Conservation (phyloP, 1,139 yeast species). For the Candida glucosophila region DNA sequence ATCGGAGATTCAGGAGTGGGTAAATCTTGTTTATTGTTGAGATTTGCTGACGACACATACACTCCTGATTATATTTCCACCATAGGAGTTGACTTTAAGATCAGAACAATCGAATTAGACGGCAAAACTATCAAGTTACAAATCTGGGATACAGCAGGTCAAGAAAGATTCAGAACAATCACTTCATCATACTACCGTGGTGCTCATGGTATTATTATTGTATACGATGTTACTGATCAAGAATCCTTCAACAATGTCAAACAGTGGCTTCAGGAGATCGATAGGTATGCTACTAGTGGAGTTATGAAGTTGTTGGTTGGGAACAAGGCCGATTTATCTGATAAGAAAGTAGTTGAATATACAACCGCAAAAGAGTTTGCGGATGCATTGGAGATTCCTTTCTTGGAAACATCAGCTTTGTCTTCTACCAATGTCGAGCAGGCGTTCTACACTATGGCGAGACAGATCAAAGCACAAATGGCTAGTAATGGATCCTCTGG, state of each 20-base stretch:
- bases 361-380: slow-evolving; percentile 97
- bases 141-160: slow-evolving; percentile 99
- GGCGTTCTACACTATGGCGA: slow-evolving; percentile 97
- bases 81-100: slow-evolving; percentile 96
- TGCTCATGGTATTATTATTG: slow-evolving; percentile 96
- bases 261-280: slow-evolving; percentile 98
- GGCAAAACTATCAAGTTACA: slow-evolving; percentile 96
- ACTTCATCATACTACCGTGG: slow-evolving; percentile 98
- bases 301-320: slow-evolving; percentile 95
- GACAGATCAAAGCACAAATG: slow-evolving; percentile 96
- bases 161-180: slow-evolving; percentile 95
- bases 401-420: slow-evolving; percentile 94
- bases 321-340: slow-evolving; percentile 90
- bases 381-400: slow-evolving; percentile 90
- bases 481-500: slow-evolving; percentile 52
- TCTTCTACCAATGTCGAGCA: slow-evolving; percentile 96
- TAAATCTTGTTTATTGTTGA: slow-evolving; percentile 84
- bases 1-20: slow-evolving; percentile 99
- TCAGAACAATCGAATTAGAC: slow-evolving; percentile 92
- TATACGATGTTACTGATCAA: slow-evolving; percentile 96
- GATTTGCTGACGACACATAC: slow-evolving; percentile 96
- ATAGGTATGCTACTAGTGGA: slow-evolving; percentile 96
- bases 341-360: slow-evolving; percentile 92
- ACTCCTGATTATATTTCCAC: slow-evolving; percentile 96
- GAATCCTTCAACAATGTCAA: slow-evolving; percentile 95